Conservation (phyloP, 257 asterid species). For the Mentha longifolia region DNA sequence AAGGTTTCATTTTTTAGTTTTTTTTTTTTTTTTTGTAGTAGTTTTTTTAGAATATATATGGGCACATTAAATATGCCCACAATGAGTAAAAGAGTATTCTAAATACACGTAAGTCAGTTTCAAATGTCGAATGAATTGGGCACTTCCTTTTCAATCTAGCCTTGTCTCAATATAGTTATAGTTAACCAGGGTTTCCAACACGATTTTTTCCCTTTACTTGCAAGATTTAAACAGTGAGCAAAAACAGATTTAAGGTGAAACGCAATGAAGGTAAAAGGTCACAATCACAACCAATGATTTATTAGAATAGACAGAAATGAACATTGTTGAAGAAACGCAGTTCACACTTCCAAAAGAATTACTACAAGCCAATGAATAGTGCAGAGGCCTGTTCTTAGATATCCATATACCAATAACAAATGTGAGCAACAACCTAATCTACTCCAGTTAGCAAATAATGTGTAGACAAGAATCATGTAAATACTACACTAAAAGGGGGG, state of each 20-base stretch:
- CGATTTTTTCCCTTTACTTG: background rate
- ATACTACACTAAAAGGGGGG: conserved; percentile 6
- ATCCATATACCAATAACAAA: conserved; percentile 27
- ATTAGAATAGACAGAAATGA: background rate
- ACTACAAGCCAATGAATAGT: conserved; percentile 29
- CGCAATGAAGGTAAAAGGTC: background rate
- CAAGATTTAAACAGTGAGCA: too few species aligned
- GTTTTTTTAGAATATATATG: too few species aligned
- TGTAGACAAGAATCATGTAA: conserved; percentile 28
- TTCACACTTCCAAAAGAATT: conserved; percentile 17
- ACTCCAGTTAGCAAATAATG: conserved; percentile 28
- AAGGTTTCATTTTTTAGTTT: too few species aligned
- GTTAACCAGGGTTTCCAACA: background rate
- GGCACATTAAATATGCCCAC: too few species aligned
- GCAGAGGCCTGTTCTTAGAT: conserved; percentile 8
- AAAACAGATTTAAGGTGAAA: too few species aligned
- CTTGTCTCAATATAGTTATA: too few species aligned
- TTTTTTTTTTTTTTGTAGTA: too few species aligned
- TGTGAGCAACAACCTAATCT: conserved; percentile 26
- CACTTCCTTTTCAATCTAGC: too few species aligned
- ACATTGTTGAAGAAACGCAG: conserved; percentile 11
- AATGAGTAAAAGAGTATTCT: too few species aligned
- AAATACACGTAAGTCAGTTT: too few species aligned
- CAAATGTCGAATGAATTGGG: too few species aligned
- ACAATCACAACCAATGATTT: background rate